phyloP scores from a whole-genome alignment of 2,329 filamentous ascomycete species.

The Botryotinia narcissicola region DNA sequence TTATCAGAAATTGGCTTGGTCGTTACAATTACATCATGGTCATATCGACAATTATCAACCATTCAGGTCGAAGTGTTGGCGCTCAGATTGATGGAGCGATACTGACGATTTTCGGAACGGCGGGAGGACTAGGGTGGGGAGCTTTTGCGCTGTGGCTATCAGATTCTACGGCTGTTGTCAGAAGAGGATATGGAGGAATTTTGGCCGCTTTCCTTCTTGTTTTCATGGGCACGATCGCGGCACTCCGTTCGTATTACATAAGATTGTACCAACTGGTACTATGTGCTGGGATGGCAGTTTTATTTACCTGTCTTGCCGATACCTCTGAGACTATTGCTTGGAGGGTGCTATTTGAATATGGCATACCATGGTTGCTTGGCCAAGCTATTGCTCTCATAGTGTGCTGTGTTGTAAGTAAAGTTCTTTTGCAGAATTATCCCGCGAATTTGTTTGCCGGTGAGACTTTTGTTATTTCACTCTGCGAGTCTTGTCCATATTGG shows the following conservation, averaged over 20 bases:
- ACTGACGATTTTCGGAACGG: constrained; percentile 53
- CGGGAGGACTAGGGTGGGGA: constrained; percentile 55
- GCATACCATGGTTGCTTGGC: constrained; percentile 54
- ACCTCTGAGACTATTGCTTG: constrained; percentile 47
- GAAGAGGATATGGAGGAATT: constrained; percentile 52
- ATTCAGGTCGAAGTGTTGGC: constrained; percentile 54
- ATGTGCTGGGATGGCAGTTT: constrained; percentile 54
- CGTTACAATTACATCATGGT: constrained; percentile 55
- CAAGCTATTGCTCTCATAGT: constrained; percentile 52
- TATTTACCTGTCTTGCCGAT: constrained; percentile 53
- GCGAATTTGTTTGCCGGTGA: not conserved
- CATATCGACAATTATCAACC: constrained; percentile 57
- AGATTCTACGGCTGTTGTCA: constrained; percentile 47
- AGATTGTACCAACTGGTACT: constrained; percentile 55
- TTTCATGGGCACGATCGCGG: constrained; percentile 52
- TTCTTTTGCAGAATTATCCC: not conserved
- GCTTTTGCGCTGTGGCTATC: constrained; percentile 53
- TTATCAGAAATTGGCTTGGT: constrained; percentile 50
- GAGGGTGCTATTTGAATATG: constrained; percentile 52
- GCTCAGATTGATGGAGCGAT: constrained; percentile 56
- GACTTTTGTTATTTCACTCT: not conserved
- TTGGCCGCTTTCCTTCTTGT: constrained; percentile 54
- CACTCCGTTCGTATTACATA: constrained; percentile 54
- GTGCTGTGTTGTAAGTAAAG: constrained; percentile 40
- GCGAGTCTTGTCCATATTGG: not conserved